Evolutionary conservation across 2,329 filamentous ascomycete genomes (phyloP), one percentile per base, ranked within the genome.

Genomic region (Mariannaea sp.): DNA sequence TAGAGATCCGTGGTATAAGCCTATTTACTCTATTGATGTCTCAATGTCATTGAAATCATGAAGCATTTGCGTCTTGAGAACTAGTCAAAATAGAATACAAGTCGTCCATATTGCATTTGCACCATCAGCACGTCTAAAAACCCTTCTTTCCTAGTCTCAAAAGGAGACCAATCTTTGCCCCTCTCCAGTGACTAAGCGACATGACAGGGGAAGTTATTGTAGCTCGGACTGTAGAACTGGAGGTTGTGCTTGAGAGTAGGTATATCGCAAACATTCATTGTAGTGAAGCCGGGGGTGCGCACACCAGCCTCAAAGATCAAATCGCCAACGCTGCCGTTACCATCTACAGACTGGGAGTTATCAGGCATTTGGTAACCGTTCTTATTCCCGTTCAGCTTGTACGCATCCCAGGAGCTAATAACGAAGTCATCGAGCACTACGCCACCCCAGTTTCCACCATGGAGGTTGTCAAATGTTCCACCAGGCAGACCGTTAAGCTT

Each of bases 341-440:
- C 45, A 12, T 48, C 45, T 10, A 48, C 26, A 8, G 45, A 26
- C 26, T 48, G 26, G 5, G 36, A 48, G 20, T 17, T 41, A 4
- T 41, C 45, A 1, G 36, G 16, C 3, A 48, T 7, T 27, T 41
- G 45, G 27, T 48, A 48, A 13, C 45, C 45, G 12, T 48, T 48
- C 27, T 41, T 40, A 27, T 48, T 33, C 13, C 45, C 45, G 14
- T 48, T 48, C 16, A 41, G 36, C 27, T 48, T 40, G 45, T 48
- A 48, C 14, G 26, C 36, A 14, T 48, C 36, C 45, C 45, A 48
- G 10, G 45, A 32, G 45, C 45, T 48, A 26, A 48, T 41, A n/a
- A 48, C 45, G 8, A 48, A 32, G 10, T 48, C 45, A 14, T 48
- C 45, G 14, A 48, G 45, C 3, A 36, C 39, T 13, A 48, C 45